These are phyloP conservation scores for Lippia alba DNA, from an alignment of 305 asterid genomes.

Conservation along the genomic window DNA sequence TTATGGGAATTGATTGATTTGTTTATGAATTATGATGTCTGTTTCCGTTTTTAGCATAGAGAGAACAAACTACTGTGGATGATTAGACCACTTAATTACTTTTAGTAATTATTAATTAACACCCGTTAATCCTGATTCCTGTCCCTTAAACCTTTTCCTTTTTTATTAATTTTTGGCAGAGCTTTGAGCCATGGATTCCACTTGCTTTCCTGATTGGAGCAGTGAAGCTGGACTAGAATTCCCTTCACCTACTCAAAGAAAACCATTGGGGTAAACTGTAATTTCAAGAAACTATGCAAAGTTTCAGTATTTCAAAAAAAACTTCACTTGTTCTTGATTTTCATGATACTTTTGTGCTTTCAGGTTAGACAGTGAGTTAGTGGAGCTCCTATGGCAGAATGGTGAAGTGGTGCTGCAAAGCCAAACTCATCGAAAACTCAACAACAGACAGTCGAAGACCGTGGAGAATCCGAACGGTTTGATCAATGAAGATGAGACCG, in stretches of 20 bases:
- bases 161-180: not conserved
- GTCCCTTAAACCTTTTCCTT: not conserved
- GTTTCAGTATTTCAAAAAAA: not conserved
- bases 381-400: slow-evolving; percentile 80
- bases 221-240: slow-evolving; percentile 49
- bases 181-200: slow-evolving; percentile 53
- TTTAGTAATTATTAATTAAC: not conserved
- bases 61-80: not conserved
- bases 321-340: not conserved
- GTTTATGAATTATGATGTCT: not conserved
- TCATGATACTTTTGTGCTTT: not conserved
- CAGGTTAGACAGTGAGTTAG: slow-evolving; percentile 58
- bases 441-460: slow-evolving; percentile 38
- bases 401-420: slow-evolving; percentile 69
- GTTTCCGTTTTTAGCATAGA: slow-evolving; percentile 26
- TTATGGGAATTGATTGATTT: slow-evolving; percentile 15
- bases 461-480: slow-evolving; percentile 38
- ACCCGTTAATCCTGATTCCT: not conserved
- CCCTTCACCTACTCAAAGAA: slow-evolving; percentile 49
- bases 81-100: not conserved
- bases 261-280: slow-evolving; percentile 53
- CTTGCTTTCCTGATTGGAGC: slow-evolving; percentile 66
- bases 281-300: not conserved
- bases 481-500: slow-evolving; percentile 60
- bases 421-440: slow-evolving; percentile 49